Percentiles rank a stretch among this genome's conserved stretches.
phyloP scores from a whole-genome alignment of 164 flowering plant genomes.

The Chimonanthus salicifolius region DNA sequence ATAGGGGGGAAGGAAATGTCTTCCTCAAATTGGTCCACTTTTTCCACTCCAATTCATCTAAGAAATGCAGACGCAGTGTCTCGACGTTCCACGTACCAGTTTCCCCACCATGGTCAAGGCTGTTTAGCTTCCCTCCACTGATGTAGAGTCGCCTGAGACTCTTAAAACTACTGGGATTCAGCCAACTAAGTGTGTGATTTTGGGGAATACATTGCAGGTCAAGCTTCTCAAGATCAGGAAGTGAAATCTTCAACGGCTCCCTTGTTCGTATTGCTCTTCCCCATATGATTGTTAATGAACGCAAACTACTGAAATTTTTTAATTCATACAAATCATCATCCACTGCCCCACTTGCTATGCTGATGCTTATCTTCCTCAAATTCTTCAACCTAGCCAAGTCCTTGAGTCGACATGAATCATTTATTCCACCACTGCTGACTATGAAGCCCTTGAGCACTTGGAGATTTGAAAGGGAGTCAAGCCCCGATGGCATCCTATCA shows the following conservation, averaged over 20 bases:
- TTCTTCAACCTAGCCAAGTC: conserved; percentile 19
- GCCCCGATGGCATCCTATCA: conserved; percentile 32
- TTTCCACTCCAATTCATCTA: conserved; percentile 12
- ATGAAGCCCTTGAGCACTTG: conserved; percentile 50
- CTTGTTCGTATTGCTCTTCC: not conserved
- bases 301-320: conserved; percentile 1
- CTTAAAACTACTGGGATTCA: conserved; percentile 1
- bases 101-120: not conserved
- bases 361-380: conserved; percentile 30
- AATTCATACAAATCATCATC: conserved; percentile 1
- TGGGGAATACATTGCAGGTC: conserved; percentile 32
- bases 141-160: conserved; percentile 31
- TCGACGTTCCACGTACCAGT: conserved; percentile 10
- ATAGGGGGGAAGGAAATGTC: conserved; percentile 12
- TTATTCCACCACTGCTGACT: conserved; percentile 3
- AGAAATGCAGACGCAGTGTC: conserved; percentile 26
- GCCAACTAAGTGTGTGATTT: conserved; percentile 15
- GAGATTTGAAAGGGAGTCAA: conserved; percentile 21
- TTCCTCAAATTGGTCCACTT: not conserved
- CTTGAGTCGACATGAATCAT: conserved; percentile 12
- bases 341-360: conserved; percentile 6
- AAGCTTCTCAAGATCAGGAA: conserved; percentile 20
- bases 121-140: conserved; percentile 32
- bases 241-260: too few relatives aligned
- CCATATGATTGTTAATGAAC: conserved; percentile 27